These are phyloP conservation scores for Isochrysis galbana DNA, from an alignment of 78 protist genomes.

Conservation along the genomic window DNA sequence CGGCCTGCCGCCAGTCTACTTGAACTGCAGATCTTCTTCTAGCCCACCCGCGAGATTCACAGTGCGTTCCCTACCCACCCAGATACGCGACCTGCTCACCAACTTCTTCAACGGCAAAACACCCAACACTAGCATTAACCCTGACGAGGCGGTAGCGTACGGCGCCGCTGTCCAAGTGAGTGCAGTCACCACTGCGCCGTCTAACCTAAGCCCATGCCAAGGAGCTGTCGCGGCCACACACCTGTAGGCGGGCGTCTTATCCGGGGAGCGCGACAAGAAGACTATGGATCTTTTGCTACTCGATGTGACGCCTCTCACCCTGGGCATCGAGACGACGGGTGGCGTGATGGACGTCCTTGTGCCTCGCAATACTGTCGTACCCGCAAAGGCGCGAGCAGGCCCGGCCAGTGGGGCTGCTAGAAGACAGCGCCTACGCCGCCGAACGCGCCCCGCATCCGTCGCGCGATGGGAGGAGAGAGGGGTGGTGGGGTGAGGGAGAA, in stretches of 20 bases:
- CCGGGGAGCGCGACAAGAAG: not conserved
- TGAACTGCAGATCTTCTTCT: no score
- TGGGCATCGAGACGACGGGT: constrained; percentile 67
- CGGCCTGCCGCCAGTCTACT: no score
- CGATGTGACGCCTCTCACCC: constrained; percentile 64
- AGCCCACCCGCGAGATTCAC: no score
- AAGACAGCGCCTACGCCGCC: constrained; percentile 21
- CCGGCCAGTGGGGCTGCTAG: no score
- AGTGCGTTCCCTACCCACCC: no score
- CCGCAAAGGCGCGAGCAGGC: no score
- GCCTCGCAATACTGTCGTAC: constrained; percentile 57
- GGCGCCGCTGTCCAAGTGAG: constrained; percentile 99
- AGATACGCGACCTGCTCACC: constrained; percentile 85
- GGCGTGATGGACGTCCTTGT: constrained; percentile 63
- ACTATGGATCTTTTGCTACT: constrained; percentile 25
- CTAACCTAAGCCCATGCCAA: not conserved
- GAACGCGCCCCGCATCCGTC: constrained; percentile 16
- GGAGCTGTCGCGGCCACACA: not conserved
- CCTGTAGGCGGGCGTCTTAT: not conserved
- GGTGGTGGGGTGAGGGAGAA: not conserved
- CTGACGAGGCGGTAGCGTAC: constrained; percentile 98
- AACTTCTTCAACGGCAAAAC: constrained; percentile 93
- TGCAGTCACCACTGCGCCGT: constrained; percentile 41
- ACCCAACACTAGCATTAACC: constrained; percentile 93
- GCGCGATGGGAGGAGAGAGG: not conserved